Conservation (phyloP, 2,329 filamentous ascomycete genomes). For the Pezizomycotina sp. region DNA sequence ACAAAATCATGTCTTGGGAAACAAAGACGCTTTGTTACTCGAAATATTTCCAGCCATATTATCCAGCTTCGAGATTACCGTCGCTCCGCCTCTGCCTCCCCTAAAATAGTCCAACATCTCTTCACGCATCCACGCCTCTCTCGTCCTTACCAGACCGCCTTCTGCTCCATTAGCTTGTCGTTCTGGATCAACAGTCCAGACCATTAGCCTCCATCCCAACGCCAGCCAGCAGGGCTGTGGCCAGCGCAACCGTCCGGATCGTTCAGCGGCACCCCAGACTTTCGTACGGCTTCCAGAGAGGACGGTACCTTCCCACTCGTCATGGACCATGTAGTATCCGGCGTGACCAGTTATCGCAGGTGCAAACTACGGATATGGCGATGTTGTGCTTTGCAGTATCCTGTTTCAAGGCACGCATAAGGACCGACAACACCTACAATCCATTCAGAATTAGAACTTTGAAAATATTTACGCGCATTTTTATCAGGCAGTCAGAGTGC, state of each 20-base stretch:
- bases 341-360: constrained; percentile 36
- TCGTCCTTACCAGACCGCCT: constrained; percentile 32
- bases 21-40: no score
- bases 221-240: constrained; percentile 34
- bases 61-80: no score
- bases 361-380: constrained; percentile 34
- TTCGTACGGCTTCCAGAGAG: constrained; percentile 33
- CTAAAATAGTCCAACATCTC: constrained; percentile 37
- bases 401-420: constrained; percentile 36
- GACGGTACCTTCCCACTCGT: constrained; percentile 28
- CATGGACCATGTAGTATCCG: no score
- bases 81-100: constrained; percentile 31
- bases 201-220: constrained; percentile 33
- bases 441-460: no score
- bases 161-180: constrained; percentile 33
- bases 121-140: constrained; percentile 35
- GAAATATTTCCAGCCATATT: no score
- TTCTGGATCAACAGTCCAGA: constrained; percentile 34
- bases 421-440: constrained; percentile 34
- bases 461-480: neutral
- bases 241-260: constrained; percentile 32
- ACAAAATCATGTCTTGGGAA: no score
- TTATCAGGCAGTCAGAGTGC: neutral
- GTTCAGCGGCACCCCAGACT: constrained; percentile 34
- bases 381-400: constrained; percentile 34